These are phyloP conservation scores for Paramecium caudatum DNA, from an alignment of 73 alveolate genomes.

Conservation along the genomic window DNA sequence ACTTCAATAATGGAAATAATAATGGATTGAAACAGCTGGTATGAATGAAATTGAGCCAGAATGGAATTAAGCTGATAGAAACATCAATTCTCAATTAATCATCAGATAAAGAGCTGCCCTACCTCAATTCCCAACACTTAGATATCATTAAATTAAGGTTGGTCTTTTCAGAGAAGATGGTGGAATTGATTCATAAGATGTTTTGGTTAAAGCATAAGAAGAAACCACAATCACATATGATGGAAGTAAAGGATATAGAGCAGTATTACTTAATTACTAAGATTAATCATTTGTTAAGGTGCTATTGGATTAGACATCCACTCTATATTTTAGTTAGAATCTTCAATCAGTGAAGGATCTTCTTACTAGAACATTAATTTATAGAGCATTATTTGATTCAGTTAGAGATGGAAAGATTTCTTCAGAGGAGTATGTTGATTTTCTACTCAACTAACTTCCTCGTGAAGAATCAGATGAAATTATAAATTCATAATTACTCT, in stretches of 20 bases:
- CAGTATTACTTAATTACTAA: conserved; percentile 66
- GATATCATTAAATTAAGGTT: conserved; percentile 68
- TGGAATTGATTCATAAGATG: conserved; percentile 24
- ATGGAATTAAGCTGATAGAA: conserved; percentile 77
- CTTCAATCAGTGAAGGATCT: conserved; percentile 64
- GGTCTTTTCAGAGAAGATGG: conserved; percentile 69
- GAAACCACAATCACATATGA: conserved; percentile 57
- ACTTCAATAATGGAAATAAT: conserved; percentile 75
- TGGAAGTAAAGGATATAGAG: conserved; percentile 66
- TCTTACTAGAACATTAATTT: conserved; percentile 69
- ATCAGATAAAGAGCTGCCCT: conserved; percentile 65
- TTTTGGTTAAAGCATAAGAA: not conserved
- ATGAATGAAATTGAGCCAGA: conserved; percentile 86
- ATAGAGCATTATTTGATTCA: conserved; percentile 75
- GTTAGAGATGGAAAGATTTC: conserved; percentile 76
- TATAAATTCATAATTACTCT: conserved; percentile 45
- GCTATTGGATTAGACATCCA: conserved; percentile 63
- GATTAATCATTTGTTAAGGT: conserved; percentile 75
- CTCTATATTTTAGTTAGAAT: conserved; percentile 36
- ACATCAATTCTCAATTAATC: conserved; percentile 44
- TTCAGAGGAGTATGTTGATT: conserved; percentile 72
- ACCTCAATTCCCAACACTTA: conserved; percentile 63
- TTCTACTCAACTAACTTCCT: conserved; percentile 36
- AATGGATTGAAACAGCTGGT: conserved; percentile 91
- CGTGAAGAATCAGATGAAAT: conserved; percentile 75